These are phyloP conservation scores for Plectranthus barbatus DNA, from an alignment of 257 asterid species.

Conservation along the genomic window DNA sequence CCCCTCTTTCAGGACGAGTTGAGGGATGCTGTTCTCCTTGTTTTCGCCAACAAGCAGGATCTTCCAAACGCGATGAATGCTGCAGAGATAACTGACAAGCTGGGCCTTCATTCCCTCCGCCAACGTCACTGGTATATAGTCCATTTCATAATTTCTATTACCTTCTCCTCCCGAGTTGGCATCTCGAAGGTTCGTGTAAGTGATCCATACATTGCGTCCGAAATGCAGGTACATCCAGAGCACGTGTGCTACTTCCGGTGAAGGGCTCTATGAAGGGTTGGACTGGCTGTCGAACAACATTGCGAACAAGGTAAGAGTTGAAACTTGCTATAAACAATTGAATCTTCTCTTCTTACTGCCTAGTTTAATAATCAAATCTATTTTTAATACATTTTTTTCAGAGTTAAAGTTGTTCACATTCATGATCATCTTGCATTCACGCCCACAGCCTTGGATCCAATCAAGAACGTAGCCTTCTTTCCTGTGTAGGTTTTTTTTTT, in stretches of 20 bases:
- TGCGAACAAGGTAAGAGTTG: constrained; percentile 28
- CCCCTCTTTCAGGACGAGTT: constrained; percentile 34
- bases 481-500: constrained; percentile 14
- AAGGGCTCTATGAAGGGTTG: constrained; percentile 39
- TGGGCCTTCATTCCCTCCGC: constrained; percentile 62
- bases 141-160: neutral
- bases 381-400: constrained; percentile 12
- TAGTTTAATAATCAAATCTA: neutral
- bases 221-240: constrained; percentile 42
- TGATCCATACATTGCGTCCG: neutral
- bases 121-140: constrained; percentile 50
- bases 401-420: constrained; percentile 3
- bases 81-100: no score
- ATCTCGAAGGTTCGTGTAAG: neutral
- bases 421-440: neutral
- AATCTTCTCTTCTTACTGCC: neutral
- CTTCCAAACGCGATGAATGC: no score
- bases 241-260: no score
- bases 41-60: constrained; percentile 63
- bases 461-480: neutral
- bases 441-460: neutral
- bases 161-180: neutral
- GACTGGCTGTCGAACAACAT: no score
- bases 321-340: neutral
- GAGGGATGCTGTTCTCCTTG: constrained; percentile 54